Evolutionary conservation across 2,329 filamentous ascomycete genomes (phyloP).

Genomic region (Penicillium psychrosexuale): DNA sequence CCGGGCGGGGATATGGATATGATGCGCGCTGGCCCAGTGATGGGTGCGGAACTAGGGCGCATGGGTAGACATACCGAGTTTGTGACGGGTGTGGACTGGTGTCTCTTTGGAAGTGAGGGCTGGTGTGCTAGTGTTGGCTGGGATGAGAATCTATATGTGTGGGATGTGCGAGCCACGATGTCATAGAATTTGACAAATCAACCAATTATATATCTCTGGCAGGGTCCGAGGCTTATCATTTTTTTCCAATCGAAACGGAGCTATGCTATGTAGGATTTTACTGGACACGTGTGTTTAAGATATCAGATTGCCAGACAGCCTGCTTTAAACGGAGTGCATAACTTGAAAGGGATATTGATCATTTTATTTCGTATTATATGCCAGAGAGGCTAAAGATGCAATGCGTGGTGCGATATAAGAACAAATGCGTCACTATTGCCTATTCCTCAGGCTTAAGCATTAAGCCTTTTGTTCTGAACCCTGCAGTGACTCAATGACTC

Average conservation of each 20-base stretch:
- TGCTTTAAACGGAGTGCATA: neutral
- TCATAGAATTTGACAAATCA: constrained; percentile 13
- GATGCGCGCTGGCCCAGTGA: constrained; percentile 41
- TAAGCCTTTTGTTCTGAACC: neutral
- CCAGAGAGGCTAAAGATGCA: constrained; percentile 1
- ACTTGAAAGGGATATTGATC: constrained; percentile 10
- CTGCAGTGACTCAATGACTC: neutral
- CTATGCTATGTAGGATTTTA: neutral
- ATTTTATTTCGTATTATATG: constrained; percentile 23
- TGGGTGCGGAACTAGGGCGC: constrained; percentile 71
- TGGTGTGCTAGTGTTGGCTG: constrained; percentile 95
- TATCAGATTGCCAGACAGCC: neutral
- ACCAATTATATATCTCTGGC: constrained; percentile 15
- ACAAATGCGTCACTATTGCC: neutral
- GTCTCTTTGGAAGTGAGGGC: constrained; percentile 87
- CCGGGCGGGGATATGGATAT: constrained; percentile 35
- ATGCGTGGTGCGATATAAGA: neutral
- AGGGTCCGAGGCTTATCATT: neutral
- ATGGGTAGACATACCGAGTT: constrained; percentile 97
- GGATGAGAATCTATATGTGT: constrained; percentile 88
- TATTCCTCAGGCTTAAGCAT: neutral
- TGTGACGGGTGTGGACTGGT: constrained; percentile 95
- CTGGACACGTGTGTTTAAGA: neutral
- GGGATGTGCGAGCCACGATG: constrained; percentile 77
- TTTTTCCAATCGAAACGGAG: too few species aligned